Evolutionary conservation across 2,329 filamentous ascomycete species (phyloP), one percentile per base, ranked within the genome.

Genomic region (Beauveria sp.): DNA sequence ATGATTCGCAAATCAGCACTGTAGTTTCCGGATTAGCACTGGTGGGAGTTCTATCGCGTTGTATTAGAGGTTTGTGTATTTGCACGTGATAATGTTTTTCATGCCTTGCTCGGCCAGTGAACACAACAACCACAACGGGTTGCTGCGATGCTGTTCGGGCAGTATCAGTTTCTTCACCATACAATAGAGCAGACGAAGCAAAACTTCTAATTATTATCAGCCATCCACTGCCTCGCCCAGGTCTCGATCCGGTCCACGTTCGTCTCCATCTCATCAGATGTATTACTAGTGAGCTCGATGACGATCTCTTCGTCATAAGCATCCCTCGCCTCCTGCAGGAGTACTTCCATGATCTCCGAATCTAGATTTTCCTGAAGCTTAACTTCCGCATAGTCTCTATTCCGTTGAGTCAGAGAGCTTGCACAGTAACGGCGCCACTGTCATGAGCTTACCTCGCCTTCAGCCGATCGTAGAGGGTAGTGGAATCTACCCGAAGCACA

Each of bases 361-460:
- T 99, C 94, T 63, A 99, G 79, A 71, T 99, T 99, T 74, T 97
- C 94, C 73, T 97, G 90, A 48, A 99, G 79, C 74, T 99, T 99
- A 64, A 83, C 81, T 70, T 94, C 90, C 64, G 84, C 81, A 73
- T 97, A 97, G 64, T 91, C 89, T 66, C 89, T 90, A 40, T 28
- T 1, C 1, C n/a, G 43, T 24, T 2, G 55, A 12, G 40, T 41
- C 9, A 51, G 22, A 59, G 12, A 26, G 16, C 18, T 7, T 2
- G 14, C 40, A 16, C 26, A 24, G 14, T 26, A 54, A 24, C 7
- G 12, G 24, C 14, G 20, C 12, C 16, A 18, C 2, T 24, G 4
- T 18, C n/a, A 2, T 46, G 28, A 43, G 69, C 72, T 63, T 75
- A 90, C 88, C 92, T 84, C 47, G 84, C 83, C 59, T 83, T 84